Conservation (phyloP, 257 asterid species). For the Capsicum pubescens region DNA sequence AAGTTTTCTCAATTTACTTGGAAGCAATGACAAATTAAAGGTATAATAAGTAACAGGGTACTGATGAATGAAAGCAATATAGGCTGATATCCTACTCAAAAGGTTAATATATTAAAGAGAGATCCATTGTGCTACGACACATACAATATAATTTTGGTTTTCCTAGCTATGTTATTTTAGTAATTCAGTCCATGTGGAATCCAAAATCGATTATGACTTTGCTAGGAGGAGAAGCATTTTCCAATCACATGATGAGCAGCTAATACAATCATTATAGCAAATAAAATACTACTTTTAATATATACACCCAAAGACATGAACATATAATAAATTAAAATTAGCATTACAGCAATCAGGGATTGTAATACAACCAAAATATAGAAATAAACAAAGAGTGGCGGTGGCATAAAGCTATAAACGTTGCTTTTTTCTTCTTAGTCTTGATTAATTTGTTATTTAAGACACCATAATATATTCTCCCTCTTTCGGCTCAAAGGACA, state of each 20-base stretch:
- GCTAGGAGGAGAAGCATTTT: slow-evolving; percentile 22
- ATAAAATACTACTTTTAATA: slow-evolving; percentile 17
- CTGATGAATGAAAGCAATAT: not conserved
- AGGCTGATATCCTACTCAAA: not conserved
- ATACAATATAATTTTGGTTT: not conserved
- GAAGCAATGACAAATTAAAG: slow-evolving; percentile 5
- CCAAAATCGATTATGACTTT: not conserved
- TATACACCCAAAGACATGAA: slow-evolving; percentile 3
- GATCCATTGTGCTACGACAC: slow-evolving; percentile 21
- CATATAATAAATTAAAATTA: not conserved
- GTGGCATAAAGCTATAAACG: slow-evolving; percentile 15
- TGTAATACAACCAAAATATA: not conserved
- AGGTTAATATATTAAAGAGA: not conserved
- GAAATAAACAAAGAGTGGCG: not conserved
- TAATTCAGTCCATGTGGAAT: slow-evolving; percentile 1
- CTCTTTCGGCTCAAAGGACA: slow-evolving; percentile 11
- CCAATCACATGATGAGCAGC: slow-evolving; percentile 37
- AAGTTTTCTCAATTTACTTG: not conserved
- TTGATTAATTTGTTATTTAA: not conserved
- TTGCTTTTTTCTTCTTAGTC: not conserved
- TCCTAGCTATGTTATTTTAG: slow-evolving; percentile 6
- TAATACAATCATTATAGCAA: slow-evolving; percentile 24
- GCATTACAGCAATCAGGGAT: not conserved
- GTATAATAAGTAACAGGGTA: not conserved
- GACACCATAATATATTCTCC: not conserved